Evolutionary conservation across 768 basidiomycete genomes (phyloP), one percentile per base, ranked within the genome.

Genomic region (Kockovaella imperatae): DNA sequence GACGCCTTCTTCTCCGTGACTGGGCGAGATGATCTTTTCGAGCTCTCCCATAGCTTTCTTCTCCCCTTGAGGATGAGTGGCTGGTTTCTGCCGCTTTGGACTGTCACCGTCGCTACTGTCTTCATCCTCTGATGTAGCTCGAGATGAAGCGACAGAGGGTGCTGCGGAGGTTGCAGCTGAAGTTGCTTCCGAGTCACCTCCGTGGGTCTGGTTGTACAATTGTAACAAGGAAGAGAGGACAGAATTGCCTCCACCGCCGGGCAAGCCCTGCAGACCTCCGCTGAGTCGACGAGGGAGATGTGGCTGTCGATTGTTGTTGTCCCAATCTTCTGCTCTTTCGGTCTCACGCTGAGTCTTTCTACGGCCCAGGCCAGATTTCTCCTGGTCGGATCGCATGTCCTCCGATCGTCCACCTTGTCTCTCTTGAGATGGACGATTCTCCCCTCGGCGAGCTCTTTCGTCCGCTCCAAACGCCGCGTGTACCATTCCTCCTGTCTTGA

Each of bases 151-250:
- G 1, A 64, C 62, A 7, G 70, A 68, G 1, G 67, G 64, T 3
- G 54, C 63, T 18, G 57, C 57, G 13, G 69, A 69, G 20, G n/a
- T n/a, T n/a, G n/a, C 67, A 1, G 67, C 62, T 8, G 70, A 68
- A 1, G 67, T 65, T 3, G 54, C 63, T 18, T 57, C 57, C 11
- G 69, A 69, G 20, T 52, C 34, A 38, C 60, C 51, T 2, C 68
- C 40, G 26, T 58, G 50, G 23, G 71, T 72, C 38, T 71, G 69
- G 56, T 74, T 78, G 60, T 85, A 84, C 20, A 85, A 74, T 17
- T 81, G 75, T 36, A 87, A 72, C 32, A 86, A 67, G 1, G 83
- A 75, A 2, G 82, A 80, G 4, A 86, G 74, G 5, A 86, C 78
- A 2, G 64, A 67, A 5, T 57, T 53, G 8, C 60, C 60, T 24